These are phyloP conservation scores for rapeseed (Brassica napus) DNA, from an alignment of 345 rosid genomes.

Conservation along the genomic window DNA sequence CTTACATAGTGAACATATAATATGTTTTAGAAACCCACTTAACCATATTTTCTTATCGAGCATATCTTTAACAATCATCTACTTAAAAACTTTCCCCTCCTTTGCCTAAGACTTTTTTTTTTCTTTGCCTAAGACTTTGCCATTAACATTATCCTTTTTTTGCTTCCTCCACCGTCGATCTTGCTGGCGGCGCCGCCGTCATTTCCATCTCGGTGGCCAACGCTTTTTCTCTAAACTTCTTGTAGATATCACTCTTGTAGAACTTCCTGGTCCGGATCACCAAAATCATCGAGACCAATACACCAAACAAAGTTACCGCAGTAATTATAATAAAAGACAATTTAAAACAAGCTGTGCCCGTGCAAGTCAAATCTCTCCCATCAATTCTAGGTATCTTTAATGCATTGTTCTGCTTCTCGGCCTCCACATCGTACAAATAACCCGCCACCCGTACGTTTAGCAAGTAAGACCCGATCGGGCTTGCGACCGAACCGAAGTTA, in stretches of 20 bases:
- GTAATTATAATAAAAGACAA: conserved; percentile 46
- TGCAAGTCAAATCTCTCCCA: conserved; percentile 44
- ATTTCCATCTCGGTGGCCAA: conserved; percentile 24
- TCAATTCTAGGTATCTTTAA: conserved; percentile 20
- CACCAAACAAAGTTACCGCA: conserved; percentile 49
- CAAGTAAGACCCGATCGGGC: conserved; percentile 55
- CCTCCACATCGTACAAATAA: conserved; percentile 51
- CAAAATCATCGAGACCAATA: conserved; percentile 44
- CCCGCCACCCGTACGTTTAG: conserved; percentile 53
- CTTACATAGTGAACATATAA: conserved; percentile 1
- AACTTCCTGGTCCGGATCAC: conserved; percentile 52
- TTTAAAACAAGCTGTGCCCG: conserved; percentile 47
- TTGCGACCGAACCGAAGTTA: conserved; percentile 47
- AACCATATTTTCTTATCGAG: conserved; percentile 1
- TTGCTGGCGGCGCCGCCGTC: conserved; percentile 2
- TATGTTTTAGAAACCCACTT: conserved; percentile 17
- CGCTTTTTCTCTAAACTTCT: conserved; percentile 46
- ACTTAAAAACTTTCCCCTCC: conserved; percentile 4
- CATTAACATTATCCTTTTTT: conserved; percentile 20
- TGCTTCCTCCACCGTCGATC: neutral
- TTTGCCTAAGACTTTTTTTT: conserved; percentile 13
- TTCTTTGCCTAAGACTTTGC: conserved; percentile 17
- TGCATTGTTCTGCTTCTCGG: conserved; percentile 40
- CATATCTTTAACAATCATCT: conserved; percentile 6
- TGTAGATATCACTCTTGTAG: conserved; percentile 54